These are phyloP conservation scores for Geotrichum candidum DNA, from an alignment of 1,139 yeast genomes.

Conservation along the genomic window DNA sequence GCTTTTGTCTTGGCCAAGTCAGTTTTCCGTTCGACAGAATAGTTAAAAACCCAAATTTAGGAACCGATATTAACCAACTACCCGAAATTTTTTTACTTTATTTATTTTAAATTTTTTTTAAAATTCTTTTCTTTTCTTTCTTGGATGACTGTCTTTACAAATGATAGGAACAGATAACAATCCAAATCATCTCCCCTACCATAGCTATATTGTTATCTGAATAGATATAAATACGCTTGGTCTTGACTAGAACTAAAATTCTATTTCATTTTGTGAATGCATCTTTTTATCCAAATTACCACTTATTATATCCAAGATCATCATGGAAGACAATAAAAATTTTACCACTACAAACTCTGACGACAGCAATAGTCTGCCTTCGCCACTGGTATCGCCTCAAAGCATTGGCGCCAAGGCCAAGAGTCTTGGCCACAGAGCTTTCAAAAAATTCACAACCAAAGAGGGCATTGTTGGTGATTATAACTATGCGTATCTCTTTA, in stretches of 20 bases:
- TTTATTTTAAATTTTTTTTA: too few relatives aligned
- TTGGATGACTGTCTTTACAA: not conserved
- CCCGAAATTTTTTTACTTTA: too few relatives aligned
- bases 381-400: not conserved
- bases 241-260: not conserved
- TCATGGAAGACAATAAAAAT: not conserved
- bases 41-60: not conserved
- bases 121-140: not conserved
- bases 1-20: not conserved
- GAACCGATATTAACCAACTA: not conserved
- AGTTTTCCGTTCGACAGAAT: not conserved
- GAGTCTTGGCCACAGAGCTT: constrained; percentile 2
- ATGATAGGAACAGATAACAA: not conserved
- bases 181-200: not conserved
- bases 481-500: constrained; percentile 68
- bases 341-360: not conserved
- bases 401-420: not conserved
- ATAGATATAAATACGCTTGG: not conserved
- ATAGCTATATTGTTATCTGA: not conserved
- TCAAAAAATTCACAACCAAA: constrained; percentile 40
- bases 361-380: not conserved
- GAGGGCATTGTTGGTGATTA: constrained; percentile 80
- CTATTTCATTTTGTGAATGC: too few relatives aligned
- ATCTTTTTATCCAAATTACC: not conserved
- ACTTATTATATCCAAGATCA: not conserved